These are phyloP conservation scores for Scenedesmus sp. DNA, from an alignment of 163 green algal genomes.

Conservation along the genomic window DNA sequence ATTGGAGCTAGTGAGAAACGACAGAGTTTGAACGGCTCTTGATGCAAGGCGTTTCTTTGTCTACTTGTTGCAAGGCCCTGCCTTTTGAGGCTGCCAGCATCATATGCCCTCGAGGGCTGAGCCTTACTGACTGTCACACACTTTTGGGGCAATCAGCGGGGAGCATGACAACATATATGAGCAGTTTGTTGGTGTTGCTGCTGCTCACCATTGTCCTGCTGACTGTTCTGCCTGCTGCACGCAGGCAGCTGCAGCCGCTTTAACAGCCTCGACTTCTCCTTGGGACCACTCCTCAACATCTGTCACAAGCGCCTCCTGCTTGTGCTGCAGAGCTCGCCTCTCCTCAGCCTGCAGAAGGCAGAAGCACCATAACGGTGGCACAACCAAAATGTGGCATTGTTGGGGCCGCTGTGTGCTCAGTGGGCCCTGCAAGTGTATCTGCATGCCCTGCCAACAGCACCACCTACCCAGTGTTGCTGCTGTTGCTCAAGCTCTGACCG, in stretches of 20 bases:
- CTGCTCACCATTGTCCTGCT: conserved; percentile 27
- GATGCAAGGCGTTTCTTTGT: too few relatives aligned
- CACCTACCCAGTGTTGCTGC: conserved; percentile 37
- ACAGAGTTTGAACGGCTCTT: too few relatives aligned
- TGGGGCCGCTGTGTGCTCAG: too few relatives aligned
- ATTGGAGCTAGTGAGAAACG: too few relatives aligned
- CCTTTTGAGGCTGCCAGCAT: too few relatives aligned
- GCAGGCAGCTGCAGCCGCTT: conserved; percentile 4
- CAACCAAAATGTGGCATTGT: neutral
- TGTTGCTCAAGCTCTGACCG: neutral
- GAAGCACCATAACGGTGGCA: neutral
- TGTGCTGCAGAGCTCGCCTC: neutral
- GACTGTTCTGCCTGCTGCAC: neutral
- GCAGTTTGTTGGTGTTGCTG: neutral
- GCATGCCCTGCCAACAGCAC: neutral
- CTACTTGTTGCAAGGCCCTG: neutral
- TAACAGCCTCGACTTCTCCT: conserved; percentile 57
- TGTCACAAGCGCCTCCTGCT: conserved; percentile 22
- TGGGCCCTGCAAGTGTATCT: neutral
- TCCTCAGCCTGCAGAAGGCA: neutral
- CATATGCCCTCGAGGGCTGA: too few relatives aligned
- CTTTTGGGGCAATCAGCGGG: too few relatives aligned
- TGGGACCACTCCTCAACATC: conserved; percentile 61
- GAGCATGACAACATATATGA: neutral
- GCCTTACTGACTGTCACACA: too few relatives aligned